These are phyloP conservation scores for Alternaria incomplexa DNA, from an alignment of 2,329 filamentous ascomycete genomes.

Conservation along the genomic window DNA sequence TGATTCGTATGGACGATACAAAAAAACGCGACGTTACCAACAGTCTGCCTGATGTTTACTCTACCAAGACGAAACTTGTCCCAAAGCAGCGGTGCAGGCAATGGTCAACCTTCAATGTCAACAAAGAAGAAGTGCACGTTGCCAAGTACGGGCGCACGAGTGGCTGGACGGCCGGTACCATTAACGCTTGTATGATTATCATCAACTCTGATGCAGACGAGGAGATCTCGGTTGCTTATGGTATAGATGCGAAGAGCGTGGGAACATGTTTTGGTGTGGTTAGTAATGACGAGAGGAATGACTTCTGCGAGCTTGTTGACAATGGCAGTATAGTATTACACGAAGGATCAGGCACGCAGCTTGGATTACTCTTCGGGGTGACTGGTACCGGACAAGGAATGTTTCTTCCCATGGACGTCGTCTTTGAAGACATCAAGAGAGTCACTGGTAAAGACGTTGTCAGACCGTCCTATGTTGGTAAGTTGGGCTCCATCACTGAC, in stretches of 20 bases:
- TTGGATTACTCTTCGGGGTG: background rate
- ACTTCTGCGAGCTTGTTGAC: background rate
- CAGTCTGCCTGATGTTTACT: background rate
- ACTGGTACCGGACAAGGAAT: background rate
- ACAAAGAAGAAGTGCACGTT: background rate
- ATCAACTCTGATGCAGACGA: background rate
- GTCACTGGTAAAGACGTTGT: background rate
- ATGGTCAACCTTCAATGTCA: background rate
- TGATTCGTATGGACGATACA: background rate
- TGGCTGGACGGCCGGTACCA: background rate
- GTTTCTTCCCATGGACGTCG: background rate
- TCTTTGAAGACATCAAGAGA: background rate
- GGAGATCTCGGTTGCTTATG: background rate
- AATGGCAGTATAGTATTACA: background rate
- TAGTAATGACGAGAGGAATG: accelerated
- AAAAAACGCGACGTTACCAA: background rate
- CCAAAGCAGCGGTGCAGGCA: background rate
- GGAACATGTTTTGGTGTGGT: background rate
- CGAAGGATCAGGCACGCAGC: background rate
- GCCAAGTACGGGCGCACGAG: background rate
- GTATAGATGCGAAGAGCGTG: background rate
- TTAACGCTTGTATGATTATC: background rate
- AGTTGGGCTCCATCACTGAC: accelerated
- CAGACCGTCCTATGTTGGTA: background rate
- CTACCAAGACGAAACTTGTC: background rate